Evolutionary conservation across 2,329 filamentous ascomycete species (phyloP), one percentile per base, ranked within the genome.

Genomic region (Didymella keratinophila): DNA sequence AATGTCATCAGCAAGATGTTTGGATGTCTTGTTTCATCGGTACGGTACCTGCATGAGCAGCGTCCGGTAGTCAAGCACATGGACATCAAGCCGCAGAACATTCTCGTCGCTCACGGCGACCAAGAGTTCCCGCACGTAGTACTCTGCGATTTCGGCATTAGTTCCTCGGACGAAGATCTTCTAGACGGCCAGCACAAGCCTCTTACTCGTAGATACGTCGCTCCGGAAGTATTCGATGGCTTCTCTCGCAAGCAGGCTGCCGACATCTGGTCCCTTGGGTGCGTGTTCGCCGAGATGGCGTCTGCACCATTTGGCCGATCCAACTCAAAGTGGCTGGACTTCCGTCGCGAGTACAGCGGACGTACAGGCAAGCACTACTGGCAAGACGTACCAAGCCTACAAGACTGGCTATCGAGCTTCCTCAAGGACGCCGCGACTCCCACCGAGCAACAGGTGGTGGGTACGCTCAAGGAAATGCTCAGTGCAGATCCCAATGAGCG

Each of bases 201-300:
- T 16, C 58, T 74, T 21, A 77, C 74, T 39, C 70, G 70, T 45
- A 69, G 70, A 61, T 77, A 77, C 52, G 68, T 69, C 14, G 76
- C 76, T 1, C 76, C 74, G 0, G 76, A 78, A 54, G 71, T 75
- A 4, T 65, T 69, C 2, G 61, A 64, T n/a, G 68, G 70, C 30
- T 61, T 63, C 18, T 61, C 60, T 34, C 71, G 74, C 36, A 70
- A 70, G 28, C 62, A 68, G 58, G 68, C 72, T n/a, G 70, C 76
- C 7, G 94, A 99, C 73, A 89, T 98, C 59, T 99, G 95, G 95
- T 97, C 93, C 18, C 84, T 99, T 12, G 94, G 95, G 51, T 99
- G 95, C 73, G 95, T 99, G 41, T 92, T 99, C 65, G 85, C 97
- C 30, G 95, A 99, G 78, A 98, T 99, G 94, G 92, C 92, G 25